Base-by-base conservation (phyloP, 352 stramenopile species). In the Globisporangium alternatum region DNA sequence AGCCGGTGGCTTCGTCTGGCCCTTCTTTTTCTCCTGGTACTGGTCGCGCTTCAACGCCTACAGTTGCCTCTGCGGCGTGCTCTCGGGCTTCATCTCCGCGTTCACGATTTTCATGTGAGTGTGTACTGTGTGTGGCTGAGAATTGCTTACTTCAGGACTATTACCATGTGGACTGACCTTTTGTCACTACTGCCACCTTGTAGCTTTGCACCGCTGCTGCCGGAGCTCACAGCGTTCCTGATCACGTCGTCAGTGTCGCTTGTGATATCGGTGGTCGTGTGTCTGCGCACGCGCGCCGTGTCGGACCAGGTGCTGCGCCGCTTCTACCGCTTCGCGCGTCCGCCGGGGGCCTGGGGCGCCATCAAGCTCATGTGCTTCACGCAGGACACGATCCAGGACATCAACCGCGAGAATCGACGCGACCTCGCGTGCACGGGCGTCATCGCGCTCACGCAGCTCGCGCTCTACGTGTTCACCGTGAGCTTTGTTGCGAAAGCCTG, bases 11-110 rank as follows among this genome's bases (percentile, higher is more conserved):
- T 78, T 89, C 53, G 77, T 90, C 22, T 90, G 77, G 76, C 81
- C 82, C 12, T 90, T 83, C 62, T 93, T 93, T 65, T 83, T 93
- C 54, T 83, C 80, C 25, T 93, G 84, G 84, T 93, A 93, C 51
- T 93, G 84, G 84, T 72, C 78, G 12, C 80, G 78, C 30, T 91
- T 93, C 67, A 93, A 90, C 58, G 83, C 80, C 5, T 72, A 69
- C 25, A 86, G 83, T 41, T 90, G 77, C 65, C 66, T 90, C 4
- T 64, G 69, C 21, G 83, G 84, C 15, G 71, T 91, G 30, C 45
- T 76, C 19, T 76, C 75, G 0, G 84, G 84, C 15, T 88, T 89
- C 53, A 56, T 86, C 21, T 67, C 77, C 5, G 80, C 84, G 0
- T 67, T 86, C 41, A 61, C 69, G 33, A 75, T 88, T 35, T 93